Base-by-base conservation (phyloP, 768 basidiomycete genomes). In the Boletus sp. region DNA sequence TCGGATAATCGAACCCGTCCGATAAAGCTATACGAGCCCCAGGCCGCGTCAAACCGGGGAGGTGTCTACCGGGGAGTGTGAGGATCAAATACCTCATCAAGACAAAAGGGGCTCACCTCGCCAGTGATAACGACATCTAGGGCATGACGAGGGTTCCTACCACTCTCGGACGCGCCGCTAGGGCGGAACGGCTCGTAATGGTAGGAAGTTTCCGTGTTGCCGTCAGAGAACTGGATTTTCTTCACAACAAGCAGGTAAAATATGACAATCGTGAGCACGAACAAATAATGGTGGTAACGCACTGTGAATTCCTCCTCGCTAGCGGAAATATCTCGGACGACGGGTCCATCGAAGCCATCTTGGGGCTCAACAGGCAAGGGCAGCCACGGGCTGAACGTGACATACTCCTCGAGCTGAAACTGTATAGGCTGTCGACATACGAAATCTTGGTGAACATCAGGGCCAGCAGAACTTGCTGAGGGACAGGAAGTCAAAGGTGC, bases 21-120 rank as follows among this genome's bases (percentile, higher is more conserved):
- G 11, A 76, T 74, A 64, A 85, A 83, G 55, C 68, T 78, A 69
- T 81, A 89, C 11, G 82, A 81, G 5, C 83, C 86, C 87, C 89
- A 91, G 8, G 84, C 84, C 39, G 75, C 73, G 56, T 83, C 83
- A 53, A 83, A 81, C 47, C 77, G 76, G 47, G 63, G 70, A 45
- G 78, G 72, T 2, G 85, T 87, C 85, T 87, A 57, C 29, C 47
- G 44, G 46, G 32, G 17, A 57, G 32, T 65, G 72, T 71, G 63
- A 73, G 66, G 41, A 58, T 32, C 39, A 44, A 6, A 58, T 60
- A 7, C 56, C 55, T 33, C 64, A 60, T 60, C 55, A 57, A 63
- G 59, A 61, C 57, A 48, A 67, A 63, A 54, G 55, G 57, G 42
- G 45, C 63, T 46, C 35, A 73, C 72, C 57, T 75, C 73, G 51